Percentiles rank a stretch among this genome's conserved stretches.
phyloP scores from a whole-genome alignment of 2,329 filamentous ascomycete species.

The Xylariales sp. region DNA sequence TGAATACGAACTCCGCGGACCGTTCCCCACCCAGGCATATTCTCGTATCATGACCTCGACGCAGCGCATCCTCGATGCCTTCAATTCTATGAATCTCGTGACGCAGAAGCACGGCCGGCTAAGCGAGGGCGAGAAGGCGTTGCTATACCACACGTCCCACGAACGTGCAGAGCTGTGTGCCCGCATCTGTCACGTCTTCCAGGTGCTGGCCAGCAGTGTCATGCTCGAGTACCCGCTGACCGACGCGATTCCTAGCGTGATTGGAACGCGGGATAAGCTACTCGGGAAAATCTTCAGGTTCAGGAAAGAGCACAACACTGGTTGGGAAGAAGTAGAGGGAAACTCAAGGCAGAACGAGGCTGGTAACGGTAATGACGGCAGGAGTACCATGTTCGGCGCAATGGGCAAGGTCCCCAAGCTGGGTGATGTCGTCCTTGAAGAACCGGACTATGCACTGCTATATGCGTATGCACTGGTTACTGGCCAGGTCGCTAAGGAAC shows the following conservation, averaged over 20 bases:
- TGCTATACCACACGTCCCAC: slow-evolving; percentile 71
- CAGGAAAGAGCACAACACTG: slow-evolving; percentile 56
- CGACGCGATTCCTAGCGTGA: slow-evolving; percentile 80
- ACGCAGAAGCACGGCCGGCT: slow-evolving; percentile 74
- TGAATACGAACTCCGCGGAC: slow-evolving; percentile 84
- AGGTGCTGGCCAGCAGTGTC: slow-evolving; percentile 85
- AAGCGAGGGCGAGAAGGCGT: slow-evolving; percentile 73
- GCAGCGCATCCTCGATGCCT: slow-evolving; percentile 81
- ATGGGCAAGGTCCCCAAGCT: slow-evolving; percentile 20
- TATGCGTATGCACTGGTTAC: slow-evolving; percentile 83
- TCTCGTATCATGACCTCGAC: slow-evolving; percentile 74
- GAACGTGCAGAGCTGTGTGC: slow-evolving; percentile 80
- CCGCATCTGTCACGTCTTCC: slow-evolving; percentile 82
- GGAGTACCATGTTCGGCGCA: slow-evolving; percentile 13
- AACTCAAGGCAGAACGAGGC: slow-evolving; percentile 10
- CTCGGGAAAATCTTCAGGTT: slow-evolving; percentile 87
- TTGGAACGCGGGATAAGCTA: slow-evolving; percentile 73
- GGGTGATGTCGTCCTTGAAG: slow-evolving; percentile 46
- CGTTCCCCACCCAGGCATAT: slow-evolving; percentile 74
- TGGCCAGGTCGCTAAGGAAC: slow-evolving; percentile 60
- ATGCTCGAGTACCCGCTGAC: slow-evolving; percentile 93
- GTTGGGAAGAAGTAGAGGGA: slow-evolving; percentile 1
- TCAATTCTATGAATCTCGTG: slow-evolving; percentile 93
- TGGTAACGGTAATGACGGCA: slow-evolving; percentile 12
- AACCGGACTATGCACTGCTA: slow-evolving; percentile 82